A percentile compares a stretch with the other conserved stretches of the same genome.
Evolutionary conservation across 768 basidiomycete species (phyloP).

Genomic region (Boletales sp.): DNA sequence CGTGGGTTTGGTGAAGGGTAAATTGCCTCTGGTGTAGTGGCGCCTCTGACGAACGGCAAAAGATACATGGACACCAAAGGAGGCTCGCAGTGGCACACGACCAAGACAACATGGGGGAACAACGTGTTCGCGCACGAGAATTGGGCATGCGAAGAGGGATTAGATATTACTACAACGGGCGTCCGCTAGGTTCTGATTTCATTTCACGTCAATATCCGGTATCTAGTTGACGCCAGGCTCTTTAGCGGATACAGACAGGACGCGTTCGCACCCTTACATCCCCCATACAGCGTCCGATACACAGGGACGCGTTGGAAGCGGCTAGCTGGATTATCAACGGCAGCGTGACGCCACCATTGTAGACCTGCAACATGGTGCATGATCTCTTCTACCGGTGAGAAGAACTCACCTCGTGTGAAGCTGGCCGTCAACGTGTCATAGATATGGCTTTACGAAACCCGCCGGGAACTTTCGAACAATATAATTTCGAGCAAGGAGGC

Average conservation of each 20-base stretch:
- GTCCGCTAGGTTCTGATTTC: constrained; percentile 48
- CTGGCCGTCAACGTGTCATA: constrained; percentile 23
- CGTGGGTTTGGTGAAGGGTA: too few relatives aligned
- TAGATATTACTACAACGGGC: constrained; percentile 64
- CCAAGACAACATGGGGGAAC: constrained; percentile 84
- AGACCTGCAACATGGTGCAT: constrained; percentile 77
- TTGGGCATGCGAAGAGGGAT: constrained; percentile 67
- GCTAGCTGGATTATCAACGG: constrained; percentile 84
- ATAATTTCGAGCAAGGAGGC: constrained; percentile 88
- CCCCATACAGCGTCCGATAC: constrained; percentile 52
- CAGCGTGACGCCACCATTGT: constrained; percentile 87
- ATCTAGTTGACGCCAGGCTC: constrained; percentile 4
- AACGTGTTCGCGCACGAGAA: constrained; percentile 96
- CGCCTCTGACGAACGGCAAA: too few relatives aligned
- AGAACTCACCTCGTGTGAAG: not conserved
- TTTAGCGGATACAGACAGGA: not conserved
- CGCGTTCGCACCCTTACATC: constrained; percentile 73
- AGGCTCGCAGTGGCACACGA: constrained; percentile 51
- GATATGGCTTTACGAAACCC: constrained; percentile 89
- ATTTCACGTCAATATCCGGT: not conserved
- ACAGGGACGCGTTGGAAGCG: constrained; percentile 56
- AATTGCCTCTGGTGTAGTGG: too few relatives aligned
- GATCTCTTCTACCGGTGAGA: constrained; percentile 73
- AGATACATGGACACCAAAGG: constrained; percentile 6
- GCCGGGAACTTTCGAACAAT: constrained; percentile 95